Evolutionary conservation across 2,329 filamentous ascomycete species (phyloP).

Genomic region (Tolypocladium album): DNA sequence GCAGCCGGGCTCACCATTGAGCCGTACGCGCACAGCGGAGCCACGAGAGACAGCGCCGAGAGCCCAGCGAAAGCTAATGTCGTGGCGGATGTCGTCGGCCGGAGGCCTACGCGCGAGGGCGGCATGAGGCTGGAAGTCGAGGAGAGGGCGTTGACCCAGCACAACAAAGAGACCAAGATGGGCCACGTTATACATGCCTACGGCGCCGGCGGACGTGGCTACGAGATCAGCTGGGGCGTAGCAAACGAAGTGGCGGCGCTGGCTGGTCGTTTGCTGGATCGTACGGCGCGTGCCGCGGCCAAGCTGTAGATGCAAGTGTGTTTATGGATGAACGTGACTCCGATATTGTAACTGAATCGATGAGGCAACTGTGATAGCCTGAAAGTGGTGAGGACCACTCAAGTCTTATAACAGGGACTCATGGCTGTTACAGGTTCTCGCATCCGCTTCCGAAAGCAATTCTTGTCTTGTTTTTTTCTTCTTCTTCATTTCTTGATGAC

Average conservation of each 20-base stretch:
- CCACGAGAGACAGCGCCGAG: slow-evolving; percentile 6
- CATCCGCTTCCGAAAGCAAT: not conserved
- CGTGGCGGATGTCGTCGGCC: slow-evolving; percentile 31
- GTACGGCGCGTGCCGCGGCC: not conserved
- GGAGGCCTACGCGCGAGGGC: slow-evolving; percentile 31
- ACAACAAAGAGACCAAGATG: not conserved
- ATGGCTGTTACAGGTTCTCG: no score
- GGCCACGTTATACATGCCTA: slow-evolving; percentile 38
- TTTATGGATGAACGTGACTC: not conserved
- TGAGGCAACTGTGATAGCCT: no score
- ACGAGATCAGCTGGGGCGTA: slow-evolving; percentile 48
- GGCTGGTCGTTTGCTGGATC: slow-evolving; percentile 2
- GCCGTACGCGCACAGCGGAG: slow-evolving; percentile 11
- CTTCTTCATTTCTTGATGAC: not conserved
- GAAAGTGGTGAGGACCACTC: no score
- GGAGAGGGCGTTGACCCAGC: slow-evolving; percentile 2
- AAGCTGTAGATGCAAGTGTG: not conserved
- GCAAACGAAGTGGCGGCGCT: slow-evolving; percentile 33
- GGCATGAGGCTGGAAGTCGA: slow-evolving; percentile 45
- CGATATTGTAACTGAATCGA: not conserved
- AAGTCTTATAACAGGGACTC: no score
- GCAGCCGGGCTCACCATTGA: slow-evolving; percentile 16
- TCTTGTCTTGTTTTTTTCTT: not conserved
- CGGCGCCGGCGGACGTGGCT: slow-evolving; percentile 47
- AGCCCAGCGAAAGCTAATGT: slow-evolving; percentile 16